Evolutionary conservation across 805 yeast species (phyloP).

Genomic region (Metschnikowia colocasiae): DNA sequence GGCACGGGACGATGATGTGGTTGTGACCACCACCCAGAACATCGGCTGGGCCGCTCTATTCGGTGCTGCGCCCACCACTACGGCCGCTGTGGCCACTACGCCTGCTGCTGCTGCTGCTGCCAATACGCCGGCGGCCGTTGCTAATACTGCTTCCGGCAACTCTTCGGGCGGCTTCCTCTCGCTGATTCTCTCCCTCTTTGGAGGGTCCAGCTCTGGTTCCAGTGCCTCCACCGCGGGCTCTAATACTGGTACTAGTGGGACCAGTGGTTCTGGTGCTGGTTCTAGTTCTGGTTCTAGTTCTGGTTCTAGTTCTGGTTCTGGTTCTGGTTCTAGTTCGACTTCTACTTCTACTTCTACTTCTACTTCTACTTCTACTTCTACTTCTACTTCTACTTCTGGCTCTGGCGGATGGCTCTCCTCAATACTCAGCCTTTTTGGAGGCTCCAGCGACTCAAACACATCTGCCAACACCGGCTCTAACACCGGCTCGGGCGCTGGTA

Average conservation of each 20-base stretch:
- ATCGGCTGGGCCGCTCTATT: slow-evolving; percentile 15
- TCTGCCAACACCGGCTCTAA: background rate
- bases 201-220: slow-evolving; percentile 2
- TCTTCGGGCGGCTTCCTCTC: slow-evolving; percentile 6
- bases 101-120: slow-evolving; percentile 3
- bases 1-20: background rate
- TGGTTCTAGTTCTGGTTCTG: background rate
- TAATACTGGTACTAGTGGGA: background rate
- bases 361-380: background rate
- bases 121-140: background rate
- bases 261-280: background rate
- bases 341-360: background rate
- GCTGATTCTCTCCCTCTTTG: slow-evolving; percentile 5
- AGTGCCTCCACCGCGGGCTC: background rate
- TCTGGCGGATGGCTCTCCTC: background rate
- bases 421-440: background rate
- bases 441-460: background rate
- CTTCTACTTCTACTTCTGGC: background rate
- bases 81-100: slow-evolving; percentile 5
- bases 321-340: background rate
- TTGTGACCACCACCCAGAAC: slow-evolving; percentile 10
- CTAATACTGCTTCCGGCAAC: slow-evolving; percentile 5
- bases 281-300: background rate
- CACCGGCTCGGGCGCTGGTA: background rate
- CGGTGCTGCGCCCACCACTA: slow-evolving; percentile 6